These are phyloP conservation scores for Citrus sinensis DNA, from an alignment of 345 rosid species.

Conservation along the genomic window DNA sequence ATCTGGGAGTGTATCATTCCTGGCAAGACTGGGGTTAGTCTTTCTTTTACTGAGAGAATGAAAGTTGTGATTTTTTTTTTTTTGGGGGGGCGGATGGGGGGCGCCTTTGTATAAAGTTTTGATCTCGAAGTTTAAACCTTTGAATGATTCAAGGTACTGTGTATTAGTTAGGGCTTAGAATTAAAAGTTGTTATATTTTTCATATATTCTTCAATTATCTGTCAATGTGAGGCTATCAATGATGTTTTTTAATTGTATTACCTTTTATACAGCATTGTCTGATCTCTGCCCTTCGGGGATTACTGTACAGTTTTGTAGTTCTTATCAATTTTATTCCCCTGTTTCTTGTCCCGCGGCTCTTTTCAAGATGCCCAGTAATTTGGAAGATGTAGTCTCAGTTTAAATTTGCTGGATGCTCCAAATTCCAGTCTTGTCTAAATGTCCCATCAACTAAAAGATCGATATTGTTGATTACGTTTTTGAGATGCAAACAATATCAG, in stretches of 20 bases:
- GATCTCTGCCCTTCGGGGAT: neutral
- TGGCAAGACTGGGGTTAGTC: constrained; percentile 47
- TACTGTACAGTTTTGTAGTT: neutral
- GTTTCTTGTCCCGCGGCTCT: neutral
- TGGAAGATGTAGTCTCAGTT: neutral
- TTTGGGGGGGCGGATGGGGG: neutral
- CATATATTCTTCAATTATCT: neutral
- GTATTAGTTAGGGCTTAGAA: neutral
- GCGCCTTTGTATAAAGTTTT: neutral
- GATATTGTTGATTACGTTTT: neutral
- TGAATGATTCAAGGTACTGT: neutral
- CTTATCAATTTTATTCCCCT: neutral
- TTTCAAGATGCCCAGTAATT: neutral
- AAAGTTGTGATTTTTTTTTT: neutral
- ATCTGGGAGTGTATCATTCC: constrained; percentile 52
- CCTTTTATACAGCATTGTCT: neutral
- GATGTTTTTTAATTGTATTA: neutral
- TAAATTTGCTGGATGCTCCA: neutral
- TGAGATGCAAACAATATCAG: neutral
- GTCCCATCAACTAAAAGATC: neutral
- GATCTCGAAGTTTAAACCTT: neutral
- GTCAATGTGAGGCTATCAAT: neutral
- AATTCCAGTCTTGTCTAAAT: neutral
- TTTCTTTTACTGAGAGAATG: neutral
- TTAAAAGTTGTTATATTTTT: neutral